Evolutionary conservation across 2,329 filamentous ascomycete species (phyloP).

Genomic region (Trichoderma sp.): DNA sequence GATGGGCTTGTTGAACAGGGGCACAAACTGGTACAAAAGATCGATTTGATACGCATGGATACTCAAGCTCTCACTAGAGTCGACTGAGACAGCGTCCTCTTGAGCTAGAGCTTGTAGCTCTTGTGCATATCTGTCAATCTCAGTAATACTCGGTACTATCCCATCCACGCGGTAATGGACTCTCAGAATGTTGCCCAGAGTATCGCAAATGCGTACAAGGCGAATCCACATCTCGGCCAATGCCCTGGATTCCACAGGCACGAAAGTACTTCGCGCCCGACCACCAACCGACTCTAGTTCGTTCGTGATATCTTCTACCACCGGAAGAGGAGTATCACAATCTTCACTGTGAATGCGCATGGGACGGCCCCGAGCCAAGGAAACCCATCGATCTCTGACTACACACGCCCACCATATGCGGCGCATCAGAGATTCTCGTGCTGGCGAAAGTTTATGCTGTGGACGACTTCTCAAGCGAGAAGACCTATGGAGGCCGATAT

Average conservation of each 20-base stretch:
- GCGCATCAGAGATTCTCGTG: background rate
- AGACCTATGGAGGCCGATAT: background rate
- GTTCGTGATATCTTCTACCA: background rate
- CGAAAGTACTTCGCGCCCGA: background rate
- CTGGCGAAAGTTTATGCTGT: background rate
- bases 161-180: constrained; percentile 1
- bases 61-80: background rate
- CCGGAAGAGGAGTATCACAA: background rate
- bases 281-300: background rate
- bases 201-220: constrained; percentile 2
- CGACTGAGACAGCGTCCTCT: background rate
- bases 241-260: background rate
- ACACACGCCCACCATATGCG: constrained; percentile 11
- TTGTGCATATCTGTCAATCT: background rate
- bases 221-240: constrained; percentile 8
- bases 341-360: constrained; percentile 6
- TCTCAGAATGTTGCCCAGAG: background rate
- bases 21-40: background rate
- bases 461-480: background rate
- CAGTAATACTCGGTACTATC: background rate
- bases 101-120: background rate
- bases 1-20: background rate
- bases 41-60: background rate
- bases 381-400: constrained; percentile 7
- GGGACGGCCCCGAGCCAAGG: background rate